phyloP scores from a whole-genome alignment of 805 yeast species.

The Yamadazyma nakazawae region DNA sequence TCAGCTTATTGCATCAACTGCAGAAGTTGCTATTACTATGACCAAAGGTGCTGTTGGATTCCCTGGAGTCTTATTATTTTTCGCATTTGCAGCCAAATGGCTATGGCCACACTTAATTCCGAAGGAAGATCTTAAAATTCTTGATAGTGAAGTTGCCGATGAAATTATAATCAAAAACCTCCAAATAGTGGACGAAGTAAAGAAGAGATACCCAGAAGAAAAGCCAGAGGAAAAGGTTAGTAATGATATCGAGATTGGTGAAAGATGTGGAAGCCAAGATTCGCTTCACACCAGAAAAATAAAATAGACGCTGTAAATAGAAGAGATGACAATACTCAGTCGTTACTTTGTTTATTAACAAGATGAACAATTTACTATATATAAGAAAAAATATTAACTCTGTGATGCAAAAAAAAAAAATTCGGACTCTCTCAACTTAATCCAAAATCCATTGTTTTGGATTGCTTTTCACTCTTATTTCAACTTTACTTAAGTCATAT shows the following conservation, averaged over 20 bases:
- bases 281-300: neutral
- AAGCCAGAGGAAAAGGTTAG: neutral
- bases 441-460: slow-evolving; percentile 66
- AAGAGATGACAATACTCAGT: neutral
- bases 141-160: slow-evolving; percentile 68
- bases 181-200: slow-evolving; percentile 24
- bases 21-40: slow-evolving; percentile 80
- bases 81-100: slow-evolving; percentile 57
- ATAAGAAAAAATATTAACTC: slow-evolving; percentile 5
- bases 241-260: slow-evolving; percentile 1
- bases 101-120: slow-evolving; percentile 64
- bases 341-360: slow-evolving; percentile 3
- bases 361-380: slow-evolving; percentile 7
- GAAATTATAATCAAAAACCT: slow-evolving; percentile 51
- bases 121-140: slow-evolving; percentile 49
- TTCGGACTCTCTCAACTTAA: neutral
- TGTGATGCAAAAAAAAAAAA: slow-evolving; percentile 8
- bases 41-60: slow-evolving; percentile 93
- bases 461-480: slow-evolving; percentile 57
- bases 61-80: slow-evolving; percentile 78
- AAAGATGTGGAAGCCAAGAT: neutral
- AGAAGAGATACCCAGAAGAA: slow-evolving; percentile 3
- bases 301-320: neutral
- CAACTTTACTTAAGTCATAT: slow-evolving; percentile 44
- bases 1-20: slow-evolving; percentile 65